Percentiles rank a stretch among this genome's conserved stretches.
Conservation (phyloP, 2,329 filamentous ascomycete species). For the Aspergillus sp. region DNA sequence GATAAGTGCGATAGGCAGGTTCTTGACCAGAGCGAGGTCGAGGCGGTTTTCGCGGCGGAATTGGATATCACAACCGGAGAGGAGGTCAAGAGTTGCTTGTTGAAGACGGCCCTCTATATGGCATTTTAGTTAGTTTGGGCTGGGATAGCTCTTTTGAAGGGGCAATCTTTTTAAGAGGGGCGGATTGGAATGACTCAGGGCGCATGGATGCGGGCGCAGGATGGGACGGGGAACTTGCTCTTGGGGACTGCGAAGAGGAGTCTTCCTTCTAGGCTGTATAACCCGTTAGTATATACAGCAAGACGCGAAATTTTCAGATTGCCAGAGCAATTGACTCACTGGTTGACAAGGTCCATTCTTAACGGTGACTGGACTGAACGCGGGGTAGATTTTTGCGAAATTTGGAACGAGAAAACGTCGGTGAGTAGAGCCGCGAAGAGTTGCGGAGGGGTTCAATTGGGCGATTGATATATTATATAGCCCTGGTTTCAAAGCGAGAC, state of each 20-base stretch:
- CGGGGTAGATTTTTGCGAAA: constrained; percentile 19
- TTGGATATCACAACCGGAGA: constrained; percentile 92
- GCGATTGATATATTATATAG: not conserved
- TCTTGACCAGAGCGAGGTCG: constrained; percentile 97
- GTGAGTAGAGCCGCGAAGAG: not conserved
- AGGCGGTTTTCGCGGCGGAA: constrained; percentile 93
- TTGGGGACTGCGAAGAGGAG: constrained; percentile 97
- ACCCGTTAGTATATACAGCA: constrained; percentile 29
- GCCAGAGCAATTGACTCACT: constrained; percentile 45
- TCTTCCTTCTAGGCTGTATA: constrained; percentile 78
- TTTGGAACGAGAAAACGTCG: not conserved
- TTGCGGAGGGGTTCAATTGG: not conserved
- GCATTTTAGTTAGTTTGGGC: constrained; percentile 4
- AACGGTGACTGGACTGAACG: constrained; percentile 15
- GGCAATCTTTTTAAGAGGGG: not conserved
- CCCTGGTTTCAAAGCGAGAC: not conserved
- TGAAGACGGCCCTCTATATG: constrained; percentile 84
- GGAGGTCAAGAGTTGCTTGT: constrained; percentile 81
- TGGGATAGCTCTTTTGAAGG: not conserved
- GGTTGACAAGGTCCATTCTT: constrained; percentile 62
- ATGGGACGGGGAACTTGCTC: constrained; percentile 61
- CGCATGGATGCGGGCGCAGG: constrained; percentile 18
- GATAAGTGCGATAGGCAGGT: constrained; percentile 89
- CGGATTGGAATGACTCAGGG: not conserved
- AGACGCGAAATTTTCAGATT: constrained; percentile 2